Percentiles rank a stretch among this genome's conserved stretches.
Evolutionary conservation across 2,329 filamentous ascomycete genomes (phyloP).

Genomic region (Colletotrichum agaves): DNA sequence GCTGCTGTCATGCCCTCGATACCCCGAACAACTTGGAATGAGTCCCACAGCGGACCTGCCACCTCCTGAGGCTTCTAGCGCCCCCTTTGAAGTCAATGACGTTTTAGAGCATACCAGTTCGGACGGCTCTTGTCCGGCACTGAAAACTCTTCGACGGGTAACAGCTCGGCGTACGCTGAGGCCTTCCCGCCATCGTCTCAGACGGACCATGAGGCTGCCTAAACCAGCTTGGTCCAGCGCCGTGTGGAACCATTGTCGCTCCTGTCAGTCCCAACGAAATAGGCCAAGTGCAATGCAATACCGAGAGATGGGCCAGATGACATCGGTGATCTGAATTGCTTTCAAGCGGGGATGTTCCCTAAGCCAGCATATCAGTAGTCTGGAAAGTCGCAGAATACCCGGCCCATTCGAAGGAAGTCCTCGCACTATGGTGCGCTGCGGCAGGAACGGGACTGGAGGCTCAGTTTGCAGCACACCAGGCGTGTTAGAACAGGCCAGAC

Average conservation of each 20-base stretch:
- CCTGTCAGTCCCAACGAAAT: not conserved
- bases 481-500: not conserved
- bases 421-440: not conserved
- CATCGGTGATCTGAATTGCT: not conserved
- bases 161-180: not conserved
- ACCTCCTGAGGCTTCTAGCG: not conserved
- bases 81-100: constrained; percentile 29
- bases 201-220: not conserved
- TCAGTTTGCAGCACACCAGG: not conserved
- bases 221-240: not conserved
- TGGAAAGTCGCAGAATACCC: too few relatives aligned
- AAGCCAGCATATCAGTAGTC: not conserved
- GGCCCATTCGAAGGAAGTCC: too few relatives aligned
- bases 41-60: not conserved
- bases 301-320: not conserved
- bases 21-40: constrained; percentile 19
- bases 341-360: too few relatives aligned
- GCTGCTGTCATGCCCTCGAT: not conserved
- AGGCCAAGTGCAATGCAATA: not conserved
- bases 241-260: not conserved
- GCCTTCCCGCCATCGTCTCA: constrained; percentile 4
- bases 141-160: not conserved
- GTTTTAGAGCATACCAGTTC: constrained; percentile 12
- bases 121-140: not conserved
- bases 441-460: not conserved